Conservation (phyloP, 1,284 basidiomycete species). For the Phenoliferia sp. region DNA sequence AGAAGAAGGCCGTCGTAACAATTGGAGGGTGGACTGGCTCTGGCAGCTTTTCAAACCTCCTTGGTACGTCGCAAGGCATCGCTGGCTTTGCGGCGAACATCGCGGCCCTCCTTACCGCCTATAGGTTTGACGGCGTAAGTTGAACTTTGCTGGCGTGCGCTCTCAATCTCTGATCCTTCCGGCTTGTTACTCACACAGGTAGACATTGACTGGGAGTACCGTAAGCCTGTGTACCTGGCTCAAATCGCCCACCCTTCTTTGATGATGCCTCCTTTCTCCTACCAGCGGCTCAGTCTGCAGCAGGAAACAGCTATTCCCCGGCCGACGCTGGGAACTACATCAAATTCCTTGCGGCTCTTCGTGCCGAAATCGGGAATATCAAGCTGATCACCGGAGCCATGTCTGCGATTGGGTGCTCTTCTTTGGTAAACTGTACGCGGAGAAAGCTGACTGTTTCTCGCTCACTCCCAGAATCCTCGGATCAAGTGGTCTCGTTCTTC, state of each 20-base stretch:
- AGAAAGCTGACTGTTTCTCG: background rate
- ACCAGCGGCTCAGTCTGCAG: no score
- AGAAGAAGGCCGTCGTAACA: conserved; percentile 1
- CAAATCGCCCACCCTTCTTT: conserved; percentile 46
- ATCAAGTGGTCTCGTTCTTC: conserved; percentile 46
- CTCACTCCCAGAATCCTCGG: conserved; percentile 47
- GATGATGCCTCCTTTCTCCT: background rate
- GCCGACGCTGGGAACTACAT: conserved; percentile 68
- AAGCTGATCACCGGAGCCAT: conserved; percentile 71
- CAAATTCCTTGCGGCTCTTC: conserved; percentile 61
- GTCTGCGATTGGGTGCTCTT: conserved; percentile 57
- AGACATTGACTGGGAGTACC: conserved; percentile 63
- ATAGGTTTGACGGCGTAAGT: conserved; percentile 66
- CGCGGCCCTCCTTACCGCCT: conserved; percentile 52
- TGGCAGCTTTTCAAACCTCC: conserved; percentile 63
- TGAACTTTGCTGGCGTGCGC: conserved; percentile 51
- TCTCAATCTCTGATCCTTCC: background rate
- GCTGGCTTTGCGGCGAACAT: conserved; percentile 60
- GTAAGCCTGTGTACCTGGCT: conserved; percentile 3
- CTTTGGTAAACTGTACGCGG: background rate
- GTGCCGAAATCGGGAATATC: conserved; percentile 53
- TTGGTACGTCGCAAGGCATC: conserved; percentile 52
- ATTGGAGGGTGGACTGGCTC: conserved; percentile 29
- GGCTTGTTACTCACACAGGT: background rate
- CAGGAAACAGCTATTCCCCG: conserved; percentile 54